Evolutionary conservation across 331 rosid genomes (phyloP).

Genomic region (Spiraea crenata): DNA sequence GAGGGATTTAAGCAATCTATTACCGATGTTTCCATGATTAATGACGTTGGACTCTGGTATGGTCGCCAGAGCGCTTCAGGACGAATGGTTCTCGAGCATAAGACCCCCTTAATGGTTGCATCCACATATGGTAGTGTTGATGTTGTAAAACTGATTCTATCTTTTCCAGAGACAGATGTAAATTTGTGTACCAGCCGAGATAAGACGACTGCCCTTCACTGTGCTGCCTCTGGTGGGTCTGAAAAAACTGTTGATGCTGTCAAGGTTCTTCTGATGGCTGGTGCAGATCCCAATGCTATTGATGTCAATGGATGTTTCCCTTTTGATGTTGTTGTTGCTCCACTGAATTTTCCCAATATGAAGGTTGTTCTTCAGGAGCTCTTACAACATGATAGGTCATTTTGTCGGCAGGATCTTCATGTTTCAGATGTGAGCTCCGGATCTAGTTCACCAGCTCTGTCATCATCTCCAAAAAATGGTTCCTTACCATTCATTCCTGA

Average conservation of each 20-base stretch:
- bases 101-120: slow-evolving; percentile 36
- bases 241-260: slow-evolving; percentile 14
- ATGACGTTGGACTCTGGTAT: slow-evolving; percentile 25
- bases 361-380: slow-evolving; percentile 20
- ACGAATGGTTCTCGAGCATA: slow-evolving; percentile 12
- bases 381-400: neutral
- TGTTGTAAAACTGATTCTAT: slow-evolving; percentile 27
- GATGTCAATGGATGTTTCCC: slow-evolving; percentile 16
- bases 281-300: slow-evolving; percentile 23
- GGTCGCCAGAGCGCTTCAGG: neutral
- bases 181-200: slow-evolving; percentile 10
- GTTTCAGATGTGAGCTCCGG: neutral
- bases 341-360: neutral
- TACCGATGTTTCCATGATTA: neutral
- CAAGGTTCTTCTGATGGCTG: slow-evolving; percentile 24
- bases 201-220: slow-evolving; percentile 33
- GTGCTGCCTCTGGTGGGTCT: slow-evolving; percentile 34
- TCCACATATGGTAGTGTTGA: slow-evolving; percentile 28
- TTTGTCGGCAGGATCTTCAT: slow-evolving; percentile 3
- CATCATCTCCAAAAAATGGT: neutral
- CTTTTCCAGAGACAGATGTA: slow-evolving; percentile 14
- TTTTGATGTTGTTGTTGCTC: slow-evolving; percentile 20
- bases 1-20: slow-evolving; percentile 21
- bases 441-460: neutral
- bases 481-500: neutral